Evolutionary conservation across 1,284 basidiomycete genomes (phyloP).

Genomic region (Papiliotrema laurentii): DNA sequence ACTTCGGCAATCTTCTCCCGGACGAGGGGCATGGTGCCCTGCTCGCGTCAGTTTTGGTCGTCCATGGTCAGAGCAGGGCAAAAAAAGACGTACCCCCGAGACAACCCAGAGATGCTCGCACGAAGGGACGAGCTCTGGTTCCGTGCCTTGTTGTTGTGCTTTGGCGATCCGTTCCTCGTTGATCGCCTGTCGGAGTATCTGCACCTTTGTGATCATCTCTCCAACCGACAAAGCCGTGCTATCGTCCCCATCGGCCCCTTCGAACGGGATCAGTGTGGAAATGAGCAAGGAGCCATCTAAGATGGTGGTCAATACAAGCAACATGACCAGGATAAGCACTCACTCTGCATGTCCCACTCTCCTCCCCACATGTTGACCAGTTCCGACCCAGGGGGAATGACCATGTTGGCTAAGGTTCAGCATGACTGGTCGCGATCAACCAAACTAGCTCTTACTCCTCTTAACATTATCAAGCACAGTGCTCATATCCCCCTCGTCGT

Average conservation of each 20-base stretch:
- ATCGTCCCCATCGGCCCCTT: conserved; percentile 48
- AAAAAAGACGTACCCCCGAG: conserved; percentile 31
- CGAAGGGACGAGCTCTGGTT: conserved; percentile 30
- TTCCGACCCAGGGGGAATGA: conserved; percentile 45
- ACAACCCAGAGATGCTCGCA: conserved; percentile 48
- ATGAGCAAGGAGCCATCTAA: conserved; percentile 44
- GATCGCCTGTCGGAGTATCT: conserved; percentile 30
- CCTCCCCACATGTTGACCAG: conserved; percentile 47
- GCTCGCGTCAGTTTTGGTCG: neutral
- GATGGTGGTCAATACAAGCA: too few relatives aligned
- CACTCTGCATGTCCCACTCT: conserved; percentile 46
- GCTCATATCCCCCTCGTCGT: conserved; percentile 33
- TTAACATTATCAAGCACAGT: conserved; percentile 43
- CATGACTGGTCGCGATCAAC: neutral
- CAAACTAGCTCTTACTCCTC: conserved; percentile 28
- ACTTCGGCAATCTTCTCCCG: conserved; percentile 45
- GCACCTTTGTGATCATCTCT: conserved; percentile 45
- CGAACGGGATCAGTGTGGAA: conserved; percentile 47
- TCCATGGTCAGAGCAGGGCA: neutral
- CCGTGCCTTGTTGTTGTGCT: conserved; percentile 12
- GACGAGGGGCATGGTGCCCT: conserved; percentile 42
- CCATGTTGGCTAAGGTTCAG: conserved; percentile 32
- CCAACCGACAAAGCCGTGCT: conserved; percentile 43
- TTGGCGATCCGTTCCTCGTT: conserved; percentile 24
- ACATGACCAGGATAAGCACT: too few relatives aligned